Conservation (phyloP, 2,329 filamentous ascomycete species). For the Aspergillus novoparasiticus region DNA sequence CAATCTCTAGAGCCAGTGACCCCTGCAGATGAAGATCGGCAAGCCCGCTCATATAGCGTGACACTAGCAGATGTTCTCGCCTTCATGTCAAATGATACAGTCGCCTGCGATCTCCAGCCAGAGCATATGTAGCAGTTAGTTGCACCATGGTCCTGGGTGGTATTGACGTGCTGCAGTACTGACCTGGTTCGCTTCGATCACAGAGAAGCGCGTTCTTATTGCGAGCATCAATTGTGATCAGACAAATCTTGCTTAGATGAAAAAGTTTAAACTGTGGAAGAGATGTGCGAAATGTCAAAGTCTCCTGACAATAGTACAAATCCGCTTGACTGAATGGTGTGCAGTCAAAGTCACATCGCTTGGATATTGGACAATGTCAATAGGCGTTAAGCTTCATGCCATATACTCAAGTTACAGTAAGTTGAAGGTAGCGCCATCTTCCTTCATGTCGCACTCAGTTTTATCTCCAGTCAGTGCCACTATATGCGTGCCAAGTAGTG, state of each 20-base stretch:
- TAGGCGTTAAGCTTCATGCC: not conserved
- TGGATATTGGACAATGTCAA: not conserved
- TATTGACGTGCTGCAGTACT: not conserved
- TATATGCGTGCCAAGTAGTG: not conserved
- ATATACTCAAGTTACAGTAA: not conserved
- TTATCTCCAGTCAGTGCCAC: not conserved
- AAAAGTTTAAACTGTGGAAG: not conserved
- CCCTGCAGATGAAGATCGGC: not conserved
- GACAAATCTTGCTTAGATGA: not conserved
- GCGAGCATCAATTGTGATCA: not conserved
- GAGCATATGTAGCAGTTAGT: too few relatives aligned
- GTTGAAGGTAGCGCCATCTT: not conserved
- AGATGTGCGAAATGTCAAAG: not conserved
- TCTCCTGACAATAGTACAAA: not conserved
- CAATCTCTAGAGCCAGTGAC: not conserved
- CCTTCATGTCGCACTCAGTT: too few relatives aligned
- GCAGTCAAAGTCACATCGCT: not conserved
- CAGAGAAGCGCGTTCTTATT: not conserved
- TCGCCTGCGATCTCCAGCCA: not conserved
- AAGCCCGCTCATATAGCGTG: not conserved
- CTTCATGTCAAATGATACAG: not conserved
- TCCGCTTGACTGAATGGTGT: not conserved
- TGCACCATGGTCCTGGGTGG: not conserved
- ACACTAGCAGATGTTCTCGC: not conserved
- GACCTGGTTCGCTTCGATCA: not conserved